A percentile compares a stretch with the other conserved stretches of the same genome.
phyloP scores from a whole-genome alignment of 305 asterid species.

The Stenogyne calaminthoides region DNA sequence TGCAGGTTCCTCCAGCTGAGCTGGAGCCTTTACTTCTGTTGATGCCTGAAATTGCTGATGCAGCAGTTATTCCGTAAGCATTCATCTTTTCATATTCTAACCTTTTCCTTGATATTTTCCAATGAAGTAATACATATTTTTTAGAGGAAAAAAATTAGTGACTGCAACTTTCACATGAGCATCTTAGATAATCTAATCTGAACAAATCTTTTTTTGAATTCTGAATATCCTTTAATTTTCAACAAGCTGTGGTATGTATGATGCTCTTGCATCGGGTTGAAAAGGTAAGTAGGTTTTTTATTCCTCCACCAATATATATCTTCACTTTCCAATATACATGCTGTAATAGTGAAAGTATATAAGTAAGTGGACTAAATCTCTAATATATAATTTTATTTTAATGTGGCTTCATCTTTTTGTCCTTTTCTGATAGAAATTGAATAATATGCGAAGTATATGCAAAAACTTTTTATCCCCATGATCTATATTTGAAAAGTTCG shows the following conservation, averaged over 20 bases:
- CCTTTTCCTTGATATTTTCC: background rate
- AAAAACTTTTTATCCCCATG: no score
- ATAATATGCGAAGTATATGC: no score
- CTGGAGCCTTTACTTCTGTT: slow-evolving; percentile 79
- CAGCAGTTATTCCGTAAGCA: slow-evolving; percentile 91
- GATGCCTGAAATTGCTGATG: slow-evolving; percentile 74
- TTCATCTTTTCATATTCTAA: background rate
- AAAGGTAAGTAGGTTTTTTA: no score
- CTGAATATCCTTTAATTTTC: background rate
- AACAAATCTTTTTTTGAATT: background rate
- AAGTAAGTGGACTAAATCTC: no score
- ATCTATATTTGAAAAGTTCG: no score
- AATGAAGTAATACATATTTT: background rate
- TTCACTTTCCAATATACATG: no score
- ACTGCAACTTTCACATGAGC: background rate
- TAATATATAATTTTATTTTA: no score
- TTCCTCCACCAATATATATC: no score
- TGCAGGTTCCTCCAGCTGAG: slow-evolving; percentile 95
- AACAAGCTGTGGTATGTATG: background rate
- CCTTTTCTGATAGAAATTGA: no score
- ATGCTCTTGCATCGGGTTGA: background rate
- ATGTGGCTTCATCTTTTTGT: no score
- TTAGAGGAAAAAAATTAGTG: background rate
- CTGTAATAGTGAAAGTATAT: no score
- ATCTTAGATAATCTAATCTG: background rate